A percentile compares a stretch with the other conserved stretches of the same genome.
Evolutionary conservation across 2,329 filamentous ascomycete species (phyloP).

Genomic region (Ophiocordyceps camponoti-rufipedis): DNA sequence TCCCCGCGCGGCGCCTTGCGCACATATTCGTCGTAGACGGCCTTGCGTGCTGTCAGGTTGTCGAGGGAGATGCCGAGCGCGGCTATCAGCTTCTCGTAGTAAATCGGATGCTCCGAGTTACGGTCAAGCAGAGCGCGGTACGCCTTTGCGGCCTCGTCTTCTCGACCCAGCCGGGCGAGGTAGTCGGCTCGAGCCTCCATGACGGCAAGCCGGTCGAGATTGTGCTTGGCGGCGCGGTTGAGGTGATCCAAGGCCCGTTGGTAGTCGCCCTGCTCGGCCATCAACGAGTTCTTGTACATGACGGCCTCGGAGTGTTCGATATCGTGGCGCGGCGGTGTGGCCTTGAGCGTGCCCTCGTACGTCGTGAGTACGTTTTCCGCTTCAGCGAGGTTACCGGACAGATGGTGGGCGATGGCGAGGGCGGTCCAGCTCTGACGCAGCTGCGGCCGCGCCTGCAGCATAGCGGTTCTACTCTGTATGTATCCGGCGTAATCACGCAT

Average conservation of each 20-base stretch:
- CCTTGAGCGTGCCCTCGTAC: conserved; percentile 86
- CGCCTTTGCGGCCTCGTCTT: conserved; percentile 63
- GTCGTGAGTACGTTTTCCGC: conserved; percentile 83
- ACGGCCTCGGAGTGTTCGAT: conserved; percentile 87
- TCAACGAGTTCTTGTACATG: conserved; percentile 89
- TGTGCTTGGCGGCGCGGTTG: conserved; percentile 56
- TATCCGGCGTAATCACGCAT: conserved; percentile 94
- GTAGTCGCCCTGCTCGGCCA: conserved; percentile 73
- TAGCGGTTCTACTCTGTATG: conserved; percentile 69
- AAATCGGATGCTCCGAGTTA: conserved; percentile 72
- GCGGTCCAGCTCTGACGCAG: conserved; percentile 92
- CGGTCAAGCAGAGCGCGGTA: conserved; percentile 69
- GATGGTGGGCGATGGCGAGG: conserved; percentile 82
- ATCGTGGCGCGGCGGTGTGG: conserved; percentile 56
- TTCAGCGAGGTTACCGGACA: conserved; percentile 67
- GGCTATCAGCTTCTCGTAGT: conserved; percentile 64
- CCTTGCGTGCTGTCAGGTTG: conserved; percentile 46
- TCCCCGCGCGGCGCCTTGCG: conserved; percentile 69
- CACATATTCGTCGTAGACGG: conserved; percentile 60
- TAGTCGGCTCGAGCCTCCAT: conserved; percentile 79
- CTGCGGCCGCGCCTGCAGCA: conserved; percentile 70
- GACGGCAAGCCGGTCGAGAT: conserved; percentile 67
- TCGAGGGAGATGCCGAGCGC: conserved; percentile 41
- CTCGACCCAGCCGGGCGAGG: conserved; percentile 56
- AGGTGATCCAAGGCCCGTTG: conserved; percentile 76